Conservation (phyloP, 495 filamentous ascomycete species). For the Neurospora sp. region DNA sequence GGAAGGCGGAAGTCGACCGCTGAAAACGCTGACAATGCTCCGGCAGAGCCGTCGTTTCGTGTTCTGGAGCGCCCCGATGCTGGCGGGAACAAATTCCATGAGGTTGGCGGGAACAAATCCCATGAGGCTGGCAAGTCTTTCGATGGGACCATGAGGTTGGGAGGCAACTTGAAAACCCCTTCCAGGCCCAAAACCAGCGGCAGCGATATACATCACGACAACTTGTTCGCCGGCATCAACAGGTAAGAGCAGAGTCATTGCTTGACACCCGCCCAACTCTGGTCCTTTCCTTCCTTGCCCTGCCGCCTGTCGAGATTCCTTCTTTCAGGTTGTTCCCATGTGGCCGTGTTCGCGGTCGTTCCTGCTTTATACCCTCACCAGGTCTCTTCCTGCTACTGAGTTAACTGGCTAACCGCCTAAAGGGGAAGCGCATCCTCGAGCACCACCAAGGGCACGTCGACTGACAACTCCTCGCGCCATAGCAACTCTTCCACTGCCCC, state of each 20-base stretch:
- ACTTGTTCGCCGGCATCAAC: slow-evolving; percentile 45
- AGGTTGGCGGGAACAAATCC: slow-evolving; percentile 5
- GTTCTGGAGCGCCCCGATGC: slow-evolving; percentile 37
- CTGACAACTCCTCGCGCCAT: slow-evolving; percentile 58
- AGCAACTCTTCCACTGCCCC: slow-evolving; percentile 66
- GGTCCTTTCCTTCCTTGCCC: neutral
- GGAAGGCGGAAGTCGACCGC: slow-evolving; percentile 42
- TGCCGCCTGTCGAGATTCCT: neutral
- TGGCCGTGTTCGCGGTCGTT: neutral
- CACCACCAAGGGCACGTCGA: slow-evolving; percentile 49
- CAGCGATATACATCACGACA: slow-evolving; percentile 37
- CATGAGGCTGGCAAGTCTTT: slow-evolving; percentile 25
- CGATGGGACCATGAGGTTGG: slow-evolving; percentile 28
- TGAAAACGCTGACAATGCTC: slow-evolving; percentile 36
- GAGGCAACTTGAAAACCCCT: slow-evolving; percentile 13
- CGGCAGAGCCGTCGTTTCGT: slow-evolving; percentile 35
- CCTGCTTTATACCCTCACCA: neutral
- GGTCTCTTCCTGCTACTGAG: slow-evolving; percentile 2
- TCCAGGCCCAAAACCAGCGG: slow-evolving; percentile 13
- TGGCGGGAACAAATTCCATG: slow-evolving; percentile 1
- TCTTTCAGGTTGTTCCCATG: neutral
- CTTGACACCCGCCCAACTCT: neutral
- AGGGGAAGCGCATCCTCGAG: slow-evolving; percentile 58
- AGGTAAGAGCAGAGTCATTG: slow-evolving; percentile 28
- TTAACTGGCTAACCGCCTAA: slow-evolving; percentile 15